Evolutionary conservation across 495 filamentous ascomycete species (phyloP).

Genomic region (Chaetomium tenue): DNA sequence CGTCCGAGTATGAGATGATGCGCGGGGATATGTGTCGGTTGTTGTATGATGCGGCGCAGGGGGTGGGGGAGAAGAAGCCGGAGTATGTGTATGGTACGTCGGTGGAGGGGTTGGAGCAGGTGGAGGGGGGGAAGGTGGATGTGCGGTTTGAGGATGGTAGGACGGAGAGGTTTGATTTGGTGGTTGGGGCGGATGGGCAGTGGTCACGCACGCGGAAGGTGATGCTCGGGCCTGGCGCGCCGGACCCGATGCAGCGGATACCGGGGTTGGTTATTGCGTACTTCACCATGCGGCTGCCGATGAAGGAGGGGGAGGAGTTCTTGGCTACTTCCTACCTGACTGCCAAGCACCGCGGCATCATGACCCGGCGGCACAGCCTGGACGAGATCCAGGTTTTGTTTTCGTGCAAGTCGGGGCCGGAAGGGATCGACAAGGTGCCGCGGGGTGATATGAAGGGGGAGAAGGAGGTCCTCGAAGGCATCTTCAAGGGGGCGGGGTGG

Average conservation of each 20-base stretch:
- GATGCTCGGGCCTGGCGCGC: slow-evolving; percentile 33
- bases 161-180: slow-evolving; percentile 44
- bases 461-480: slow-evolving; percentile 40
- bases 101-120: slow-evolving; percentile 31
- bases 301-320: slow-evolving; percentile 25
- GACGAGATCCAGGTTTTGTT: slow-evolving; percentile 28
- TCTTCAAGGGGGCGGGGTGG: slow-evolving; percentile 36
- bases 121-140: slow-evolving; percentile 13
- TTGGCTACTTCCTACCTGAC: slow-evolving; percentile 21
- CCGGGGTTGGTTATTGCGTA: slow-evolving; percentile 31
- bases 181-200: slow-evolving; percentile 52
- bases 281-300: slow-evolving; percentile 39
- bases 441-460: slow-evolving; percentile 26
- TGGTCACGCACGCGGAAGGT: slow-evolving; percentile 44
- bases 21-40: slow-evolving; percentile 52
- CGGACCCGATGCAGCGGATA: slow-evolving; percentile 22
- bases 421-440: slow-evolving; percentile 24
- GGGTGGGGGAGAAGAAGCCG: slow-evolving; percentile 32
- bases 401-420: slow-evolving; percentile 11
- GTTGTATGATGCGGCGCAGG: slow-evolving; percentile 47
- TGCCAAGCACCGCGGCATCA: slow-evolving; percentile 26
- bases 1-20: slow-evolving; percentile 57
- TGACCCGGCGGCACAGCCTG: slow-evolving; percentile 32
- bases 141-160: slow-evolving; percentile 42
- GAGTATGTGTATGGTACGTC: slow-evolving; percentile 46